phyloP scores from a whole-genome alignment of 176 grass and related monocot species.

The Coix lacrymajobi region DNA sequence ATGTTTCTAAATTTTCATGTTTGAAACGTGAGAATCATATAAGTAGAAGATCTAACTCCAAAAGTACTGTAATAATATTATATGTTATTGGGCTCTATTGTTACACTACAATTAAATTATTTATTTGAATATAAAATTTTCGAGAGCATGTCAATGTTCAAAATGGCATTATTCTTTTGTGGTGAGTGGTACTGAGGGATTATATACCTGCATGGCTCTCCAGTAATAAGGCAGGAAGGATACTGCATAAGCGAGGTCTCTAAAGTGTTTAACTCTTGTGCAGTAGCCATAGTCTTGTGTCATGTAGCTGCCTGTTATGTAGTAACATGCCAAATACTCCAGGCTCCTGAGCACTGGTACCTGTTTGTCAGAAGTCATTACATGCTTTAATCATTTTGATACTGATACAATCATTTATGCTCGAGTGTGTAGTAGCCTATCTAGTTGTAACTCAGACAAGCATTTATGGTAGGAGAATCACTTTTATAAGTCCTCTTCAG shows the following conservation, averaged over 20 bases:
- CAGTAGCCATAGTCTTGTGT: constrained; percentile 97
- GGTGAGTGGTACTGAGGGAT: neutral
- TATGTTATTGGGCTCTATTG: neutral
- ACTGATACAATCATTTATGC: constrained; percentile 7
- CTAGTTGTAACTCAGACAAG: constrained; percentile 12
- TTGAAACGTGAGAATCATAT: neutral
- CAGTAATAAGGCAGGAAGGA: constrained; percentile 98
- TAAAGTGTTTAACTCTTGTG: constrained; percentile 89
- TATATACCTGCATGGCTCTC: constrained; percentile 94
- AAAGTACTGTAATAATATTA: neutral
- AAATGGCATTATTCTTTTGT: neutral
- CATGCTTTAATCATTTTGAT: constrained; percentile 28
- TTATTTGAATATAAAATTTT: neutral
- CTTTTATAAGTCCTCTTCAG: neutral
- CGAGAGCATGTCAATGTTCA: neutral
- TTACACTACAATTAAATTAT: neutral
- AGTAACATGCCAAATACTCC: constrained; percentile 94
- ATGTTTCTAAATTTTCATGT: neutral
- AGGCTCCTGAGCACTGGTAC: constrained; percentile 90
- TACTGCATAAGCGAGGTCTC: constrained; percentile 87
- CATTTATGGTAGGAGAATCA: constrained; percentile 8
- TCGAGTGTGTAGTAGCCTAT: neutral
- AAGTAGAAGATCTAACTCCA: neutral
- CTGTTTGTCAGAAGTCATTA: constrained; percentile 41
- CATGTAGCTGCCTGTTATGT: constrained; percentile 88